Conservation (phyloP, 345 rosid species). For the Geranium rotundifolium region DNA sequence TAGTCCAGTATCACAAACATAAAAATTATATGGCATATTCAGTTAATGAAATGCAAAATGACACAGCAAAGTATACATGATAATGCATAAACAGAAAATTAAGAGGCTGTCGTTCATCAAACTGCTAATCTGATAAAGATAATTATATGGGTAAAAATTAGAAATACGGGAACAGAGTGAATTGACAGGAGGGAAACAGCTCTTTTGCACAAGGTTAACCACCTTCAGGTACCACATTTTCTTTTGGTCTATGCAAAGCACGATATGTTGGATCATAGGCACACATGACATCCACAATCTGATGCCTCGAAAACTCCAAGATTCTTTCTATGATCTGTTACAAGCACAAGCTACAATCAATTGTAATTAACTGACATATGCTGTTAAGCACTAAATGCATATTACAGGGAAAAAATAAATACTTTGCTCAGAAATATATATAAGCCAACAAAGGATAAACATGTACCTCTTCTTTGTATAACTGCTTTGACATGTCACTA, state of each 20-base stretch:
- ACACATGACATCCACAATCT: constrained; percentile 72
- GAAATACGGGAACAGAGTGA: constrained; percentile 5
- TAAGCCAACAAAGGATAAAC: too few species aligned
- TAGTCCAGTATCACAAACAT: constrained; percentile 6
- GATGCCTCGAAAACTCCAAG: constrained; percentile 90
- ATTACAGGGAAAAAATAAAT: constrained; percentile 8
- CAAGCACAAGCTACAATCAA: constrained; percentile 10
- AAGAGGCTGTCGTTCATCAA: too few species aligned
- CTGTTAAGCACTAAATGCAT: not conserved
- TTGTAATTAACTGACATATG: not conserved
- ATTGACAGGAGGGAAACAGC: constrained; percentile 6
- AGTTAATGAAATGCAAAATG: constrained; percentile 2
- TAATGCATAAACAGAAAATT: too few species aligned
- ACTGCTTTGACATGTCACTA: constrained; percentile 87
- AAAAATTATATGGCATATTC: not conserved
- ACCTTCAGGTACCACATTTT: constrained; percentile 72
- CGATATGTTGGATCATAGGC: constrained; percentile 91
- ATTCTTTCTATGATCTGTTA: constrained; percentile 86
- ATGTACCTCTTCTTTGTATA: constrained; percentile 86
- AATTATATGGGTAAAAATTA: not conserved
- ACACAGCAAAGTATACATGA: not conserved
- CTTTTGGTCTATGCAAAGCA: constrained; percentile 67
- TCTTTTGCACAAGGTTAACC: constrained; percentile 36
- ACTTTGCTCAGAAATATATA: not conserved
- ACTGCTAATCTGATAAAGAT: not conserved